Evolutionary conservation across 176 grass and related monocot species (phyloP), one percentile per base, ranked within the genome.

Genomic region (Dactylis glomerata): DNA sequence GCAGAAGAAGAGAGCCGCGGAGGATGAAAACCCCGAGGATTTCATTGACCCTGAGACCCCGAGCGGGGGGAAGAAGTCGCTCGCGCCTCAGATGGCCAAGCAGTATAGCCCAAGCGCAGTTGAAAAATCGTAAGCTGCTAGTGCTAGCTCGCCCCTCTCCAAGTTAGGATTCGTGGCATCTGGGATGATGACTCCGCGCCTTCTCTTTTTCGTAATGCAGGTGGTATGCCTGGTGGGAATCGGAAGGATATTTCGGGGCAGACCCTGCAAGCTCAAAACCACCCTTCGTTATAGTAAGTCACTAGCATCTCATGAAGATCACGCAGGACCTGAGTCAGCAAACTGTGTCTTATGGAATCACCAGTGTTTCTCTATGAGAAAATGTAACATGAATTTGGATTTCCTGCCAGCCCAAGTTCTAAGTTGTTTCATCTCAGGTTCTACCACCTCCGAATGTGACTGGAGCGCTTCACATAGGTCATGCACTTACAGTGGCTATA

Each of bases 401-500:
- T 27, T 71, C 12, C 10, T 44, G n/a, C 38, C 22, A 44, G 68
- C 68, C 26, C 13, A 27, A 71, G 38, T 71, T 14, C n/a, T 71
- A 45, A 74, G 8, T 11, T 50, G 11, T 74, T 49, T 49, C 70
- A 10, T 74, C 49, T 74, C 70, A 74, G 70, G 70, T 74, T 31
- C 70, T 74, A 20, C 70, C 70, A 49, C 70, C 70, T 31, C 70
- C 70, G 70, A 74, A 74, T 74, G 70, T 74, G 26, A 74, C 70
- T 74, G 70, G 70, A 74, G 70, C 70, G 26, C 70, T 74, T 50
- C 70, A 74, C 42, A 74, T 74, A 49, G 70, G 70, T 47, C 70
- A 74, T 49, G 70, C 70, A 49, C 70, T 74, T 49, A 74, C 70
- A 31, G 70, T 74, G 44, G 70, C 95, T 37, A 88, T 97, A 82